Evolutionary conservation across 495 filamentous ascomycete species (phyloP).

Genomic region (Aspergillus indologenus): DNA sequence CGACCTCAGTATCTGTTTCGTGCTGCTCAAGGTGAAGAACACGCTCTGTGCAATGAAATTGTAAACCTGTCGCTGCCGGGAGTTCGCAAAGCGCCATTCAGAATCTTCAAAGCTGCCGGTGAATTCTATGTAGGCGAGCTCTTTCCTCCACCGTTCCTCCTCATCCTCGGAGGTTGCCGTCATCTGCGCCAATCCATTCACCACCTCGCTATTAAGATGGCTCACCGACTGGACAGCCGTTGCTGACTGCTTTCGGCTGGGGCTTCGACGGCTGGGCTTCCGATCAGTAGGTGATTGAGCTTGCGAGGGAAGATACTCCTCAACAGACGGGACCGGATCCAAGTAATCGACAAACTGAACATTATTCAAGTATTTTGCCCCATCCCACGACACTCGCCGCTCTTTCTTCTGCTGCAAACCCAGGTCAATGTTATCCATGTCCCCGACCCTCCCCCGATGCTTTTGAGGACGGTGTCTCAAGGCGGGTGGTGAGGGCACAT

Average conservation of each 20-base stretch:
- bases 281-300: slow-evolving; percentile 22
- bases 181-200: slow-evolving; percentile 36
- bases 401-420: slow-evolving; percentile 33
- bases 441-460: slow-evolving; percentile 35
- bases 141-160: slow-evolving; percentile 39
- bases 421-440: slow-evolving; percentile 18
- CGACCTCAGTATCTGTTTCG: slow-evolving; percentile 59
- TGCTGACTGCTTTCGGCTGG: slow-evolving; percentile 11
- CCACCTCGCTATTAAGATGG: slow-evolving; percentile 43
- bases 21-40: slow-evolving; percentile 68
- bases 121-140: slow-evolving; percentile 38
- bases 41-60: slow-evolving; percentile 70
- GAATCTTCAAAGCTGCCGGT: slow-evolving; percentile 39
- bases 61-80: slow-evolving; percentile 38
- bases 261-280: slow-evolving; percentile 17
- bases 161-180: slow-evolving; percentile 37
- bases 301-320: slow-evolving; percentile 12
- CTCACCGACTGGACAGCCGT: slow-evolving; percentile 38
- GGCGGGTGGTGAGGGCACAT: slow-evolving; percentile 41
- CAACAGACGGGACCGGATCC: slow-evolving; percentile 10
- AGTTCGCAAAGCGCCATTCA: slow-evolving; percentile 40
- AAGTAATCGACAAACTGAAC: slow-evolving; percentile 15
- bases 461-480: slow-evolving; percentile 45
- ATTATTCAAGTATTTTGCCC: slow-evolving; percentile 38
- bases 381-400: slow-evolving; percentile 46